Conservation (phyloP, 176 grass and related monocot species). For the Leersia perrieri region DNA sequence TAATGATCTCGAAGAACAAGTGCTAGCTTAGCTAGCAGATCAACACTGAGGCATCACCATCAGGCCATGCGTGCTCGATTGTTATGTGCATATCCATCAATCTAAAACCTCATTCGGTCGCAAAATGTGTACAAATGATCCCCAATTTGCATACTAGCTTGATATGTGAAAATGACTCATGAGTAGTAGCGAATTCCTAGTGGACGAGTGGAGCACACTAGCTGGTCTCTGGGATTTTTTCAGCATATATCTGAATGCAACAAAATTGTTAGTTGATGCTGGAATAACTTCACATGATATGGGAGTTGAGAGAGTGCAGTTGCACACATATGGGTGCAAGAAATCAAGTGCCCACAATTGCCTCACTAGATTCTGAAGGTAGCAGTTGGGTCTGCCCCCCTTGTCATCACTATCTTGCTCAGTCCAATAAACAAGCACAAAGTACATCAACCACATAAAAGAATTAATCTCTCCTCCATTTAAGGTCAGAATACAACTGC, state of each 20-base stretch:
- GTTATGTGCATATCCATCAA: conserved; percentile 38
- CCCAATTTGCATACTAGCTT: conserved; percentile 32
- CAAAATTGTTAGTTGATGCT: conserved; percentile 40
- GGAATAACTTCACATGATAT: conserved; percentile 41
- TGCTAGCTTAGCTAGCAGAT: conserved; percentile 58
- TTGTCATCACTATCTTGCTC: conserved; percentile 1
- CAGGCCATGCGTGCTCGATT: conserved; percentile 4
- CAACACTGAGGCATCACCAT: conserved; percentile 40
- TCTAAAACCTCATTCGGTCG: conserved; percentile 25
- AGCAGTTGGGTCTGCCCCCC: conserved; percentile 37
- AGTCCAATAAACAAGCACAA: conserved; percentile 44
- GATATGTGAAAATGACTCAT: conserved; percentile 40
- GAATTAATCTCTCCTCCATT: conserved; percentile 22
- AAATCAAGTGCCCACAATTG: conserved; percentile 15
- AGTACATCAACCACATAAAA: conserved; percentile 20
- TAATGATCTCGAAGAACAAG: conserved; percentile 35
- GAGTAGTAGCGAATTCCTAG: conserved; percentile 15
- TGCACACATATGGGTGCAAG: conserved; percentile 6
- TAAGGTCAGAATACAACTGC: conserved; percentile 25
- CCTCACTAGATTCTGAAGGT: conserved; percentile 37
- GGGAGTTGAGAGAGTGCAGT: conserved; percentile 16
- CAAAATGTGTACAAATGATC: conserved; percentile 11
- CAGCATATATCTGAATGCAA: conserved; percentile 44
- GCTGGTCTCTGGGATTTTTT: conserved; percentile 24
- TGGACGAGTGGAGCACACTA: conserved; percentile 45